Evolutionary conservation across 2,329 filamentous ascomycete genomes (phyloP).

Genomic region (Thelonectria blattea): DNA sequence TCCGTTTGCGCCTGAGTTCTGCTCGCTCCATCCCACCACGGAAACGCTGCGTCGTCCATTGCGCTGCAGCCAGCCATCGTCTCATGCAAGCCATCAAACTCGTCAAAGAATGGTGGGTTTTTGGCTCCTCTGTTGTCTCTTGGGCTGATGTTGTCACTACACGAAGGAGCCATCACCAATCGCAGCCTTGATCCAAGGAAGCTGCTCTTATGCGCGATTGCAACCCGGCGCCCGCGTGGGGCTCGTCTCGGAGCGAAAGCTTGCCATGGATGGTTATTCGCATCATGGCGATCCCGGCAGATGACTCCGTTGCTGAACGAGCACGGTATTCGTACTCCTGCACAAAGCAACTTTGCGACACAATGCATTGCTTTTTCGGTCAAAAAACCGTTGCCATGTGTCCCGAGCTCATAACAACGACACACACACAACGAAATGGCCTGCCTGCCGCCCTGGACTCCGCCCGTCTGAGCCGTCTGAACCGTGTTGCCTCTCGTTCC

Average conservation of each 20-base stretch:
- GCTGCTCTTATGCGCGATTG: background rate
- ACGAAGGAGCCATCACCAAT: background rate
- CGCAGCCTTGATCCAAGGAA: background rate
- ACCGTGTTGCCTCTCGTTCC: slow-evolving; percentile 15
- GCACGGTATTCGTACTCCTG: background rate
- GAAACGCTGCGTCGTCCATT: slow-evolving; percentile 9
- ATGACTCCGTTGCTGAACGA: slow-evolving; percentile 3
- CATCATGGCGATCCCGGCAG: slow-evolving; percentile 21
- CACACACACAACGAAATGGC: background rate
- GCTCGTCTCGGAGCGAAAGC: slow-evolving; percentile 20
- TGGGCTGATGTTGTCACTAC: background rate
- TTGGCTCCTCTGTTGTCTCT: background rate
- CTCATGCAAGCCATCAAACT: slow-evolving; percentile 19
- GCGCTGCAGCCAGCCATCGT: slow-evolving; percentile 14
- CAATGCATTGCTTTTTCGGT: slow-evolving; percentile 3
- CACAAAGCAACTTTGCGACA: too few species aligned
- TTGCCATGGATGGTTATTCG: slow-evolving; percentile 8
- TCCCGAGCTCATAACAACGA: slow-evolving; percentile 3
- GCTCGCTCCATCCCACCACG: slow-evolving; percentile 11
- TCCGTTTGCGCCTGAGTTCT: slow-evolving; percentile 24
- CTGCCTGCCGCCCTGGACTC: slow-evolving; percentile 11
- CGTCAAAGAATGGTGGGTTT: slow-evolving; percentile 9
- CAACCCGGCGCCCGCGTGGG: slow-evolving; percentile 6
- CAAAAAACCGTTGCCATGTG: slow-evolving; percentile 6
- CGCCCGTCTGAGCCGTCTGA: slow-evolving; percentile 1